phyloP scores from a whole-genome alignment of 73 alveolate genomes.

The Paramecium primaurelia region DNA sequence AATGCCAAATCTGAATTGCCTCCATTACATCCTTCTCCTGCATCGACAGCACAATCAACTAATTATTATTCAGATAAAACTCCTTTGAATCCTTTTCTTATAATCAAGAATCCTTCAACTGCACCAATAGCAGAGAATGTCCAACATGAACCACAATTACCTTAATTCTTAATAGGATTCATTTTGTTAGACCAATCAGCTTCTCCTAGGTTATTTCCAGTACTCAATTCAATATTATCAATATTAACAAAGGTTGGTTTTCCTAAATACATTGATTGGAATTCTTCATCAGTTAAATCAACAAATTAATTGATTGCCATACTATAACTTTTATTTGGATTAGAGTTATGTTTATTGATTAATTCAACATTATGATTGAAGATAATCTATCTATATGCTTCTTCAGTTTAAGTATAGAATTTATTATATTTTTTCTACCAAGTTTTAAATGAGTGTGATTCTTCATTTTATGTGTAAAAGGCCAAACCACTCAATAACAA shows the following conservation, averaged over 20 bases:
- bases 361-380: slow-evolving; percentile 13
- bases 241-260: background rate
- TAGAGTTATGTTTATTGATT: background rate
- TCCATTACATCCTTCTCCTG: slow-evolving; percentile 70
- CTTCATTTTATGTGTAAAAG: background rate
- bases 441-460: background rate
- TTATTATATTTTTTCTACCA: background rate
- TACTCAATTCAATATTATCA: background rate
- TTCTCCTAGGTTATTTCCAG: background rate
- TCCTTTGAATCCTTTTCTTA: slow-evolving; percentile 29
- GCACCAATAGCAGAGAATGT: slow-evolving; percentile 83
- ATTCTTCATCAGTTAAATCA: slow-evolving; percentile 58
- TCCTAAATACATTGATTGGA: background rate
- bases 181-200: slow-evolving; percentile 72
- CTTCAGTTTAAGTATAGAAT: background rate
- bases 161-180: slow-evolving; percentile 80
- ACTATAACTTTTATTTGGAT: background rate
- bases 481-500: background rate
- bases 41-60: slow-evolving; percentile 74
- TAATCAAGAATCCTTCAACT: slow-evolving; percentile 70
- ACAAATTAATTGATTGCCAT: slow-evolving; percentile 30
- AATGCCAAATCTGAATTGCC: slow-evolving; percentile 43
- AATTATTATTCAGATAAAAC: slow-evolving; percentile 69
- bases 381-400: background rate
- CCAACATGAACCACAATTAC: slow-evolving; percentile 88